Conservation (phyloP, 164 flowering plant species). For the Nelumbo lutea region DNA sequence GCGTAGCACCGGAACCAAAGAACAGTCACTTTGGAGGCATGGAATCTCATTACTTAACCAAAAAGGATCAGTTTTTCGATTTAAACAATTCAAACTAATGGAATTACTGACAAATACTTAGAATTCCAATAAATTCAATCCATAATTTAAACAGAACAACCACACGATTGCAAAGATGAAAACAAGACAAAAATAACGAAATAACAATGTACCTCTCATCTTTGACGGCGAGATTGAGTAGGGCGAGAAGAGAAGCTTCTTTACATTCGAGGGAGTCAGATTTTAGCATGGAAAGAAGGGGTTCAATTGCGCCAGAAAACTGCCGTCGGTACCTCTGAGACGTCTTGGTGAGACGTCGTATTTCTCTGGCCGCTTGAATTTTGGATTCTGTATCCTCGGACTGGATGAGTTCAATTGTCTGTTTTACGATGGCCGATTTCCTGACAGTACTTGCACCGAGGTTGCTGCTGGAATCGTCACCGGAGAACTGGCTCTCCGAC, state of each 20-base stretch:
- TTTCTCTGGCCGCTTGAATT: constrained; percentile 71
- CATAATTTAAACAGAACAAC: background rate
- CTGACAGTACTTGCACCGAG: constrained; percentile 1
- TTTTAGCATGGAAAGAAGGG: constrained; percentile 72
- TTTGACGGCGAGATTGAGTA: constrained; percentile 79
- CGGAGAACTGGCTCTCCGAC: constrained; percentile 13
- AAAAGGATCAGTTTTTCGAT: background rate
- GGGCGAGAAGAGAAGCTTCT: constrained; percentile 73
- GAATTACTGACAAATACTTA: background rate
- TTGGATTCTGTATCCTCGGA: constrained; percentile 42
- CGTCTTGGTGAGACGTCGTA: constrained; percentile 78
- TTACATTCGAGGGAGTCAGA: constrained; percentile 30
- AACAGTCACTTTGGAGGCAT: constrained; percentile 1
- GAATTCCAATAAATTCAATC: no score
- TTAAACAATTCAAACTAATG: background rate
- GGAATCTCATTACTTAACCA: background rate
- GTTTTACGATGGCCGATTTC: constrained; percentile 22
- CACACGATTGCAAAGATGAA: background rate
- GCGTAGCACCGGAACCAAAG: constrained; percentile 12
- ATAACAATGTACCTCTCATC: constrained; percentile 49
- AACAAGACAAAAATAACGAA: background rate
- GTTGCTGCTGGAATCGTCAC: background rate
- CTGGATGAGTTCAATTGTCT: constrained; percentile 40
- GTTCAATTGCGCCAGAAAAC: constrained; percentile 51
- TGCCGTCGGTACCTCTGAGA: constrained; percentile 68